A percentile compares a stretch with the other conserved stretches of the same genome.
phyloP scores from a whole-genome alignment of 176 grass and related monocot species.

The Puya raimondii region DNA sequence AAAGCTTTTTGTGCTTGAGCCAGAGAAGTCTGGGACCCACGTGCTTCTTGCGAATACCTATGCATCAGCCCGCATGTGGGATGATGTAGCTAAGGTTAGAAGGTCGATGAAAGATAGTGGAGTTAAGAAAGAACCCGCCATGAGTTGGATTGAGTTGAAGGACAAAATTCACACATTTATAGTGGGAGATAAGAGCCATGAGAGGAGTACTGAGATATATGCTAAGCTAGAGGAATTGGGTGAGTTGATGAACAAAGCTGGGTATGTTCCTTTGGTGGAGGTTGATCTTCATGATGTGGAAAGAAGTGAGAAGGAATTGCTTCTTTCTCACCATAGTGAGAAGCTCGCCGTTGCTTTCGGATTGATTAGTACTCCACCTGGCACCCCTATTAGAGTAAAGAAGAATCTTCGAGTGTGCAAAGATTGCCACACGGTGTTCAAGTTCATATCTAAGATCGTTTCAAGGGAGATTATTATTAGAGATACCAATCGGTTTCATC shows the following conservation, averaged over 20 bases:
- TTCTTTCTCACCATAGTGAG: conserved; percentile 79
- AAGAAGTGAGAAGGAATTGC: conserved; percentile 54
- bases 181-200: conserved; percentile 65
- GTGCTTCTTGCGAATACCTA: conserved; percentile 67
- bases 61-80: conserved; percentile 70
- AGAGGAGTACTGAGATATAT: conserved; percentile 60
- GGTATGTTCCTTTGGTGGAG: conserved; percentile 58
- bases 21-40: conserved; percentile 77
- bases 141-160: conserved; percentile 94
- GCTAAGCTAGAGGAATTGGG: conserved; percentile 72
- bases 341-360: conserved; percentile 54
- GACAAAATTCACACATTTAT: conserved; percentile 75
- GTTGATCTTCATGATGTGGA: conserved; percentile 63
- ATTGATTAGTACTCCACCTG: conserved; percentile 49
- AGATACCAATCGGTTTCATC: conserved; percentile 13
- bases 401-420: conserved; percentile 70
- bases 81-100: conserved; percentile 46
- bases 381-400: conserved; percentile 64
- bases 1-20: conserved; percentile 67
- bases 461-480: conserved; percentile 69
- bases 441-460: conserved; percentile 64
- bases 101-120: conserved; percentile 62
- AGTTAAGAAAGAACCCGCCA: conserved; percentile 66
- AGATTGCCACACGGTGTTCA: conserved; percentile 56
- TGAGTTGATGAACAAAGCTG: conserved; percentile 62